phyloP scores from a whole-genome alignment of 2,329 filamentous ascomycete genomes.

The Samsoniella hepiali region DNA sequence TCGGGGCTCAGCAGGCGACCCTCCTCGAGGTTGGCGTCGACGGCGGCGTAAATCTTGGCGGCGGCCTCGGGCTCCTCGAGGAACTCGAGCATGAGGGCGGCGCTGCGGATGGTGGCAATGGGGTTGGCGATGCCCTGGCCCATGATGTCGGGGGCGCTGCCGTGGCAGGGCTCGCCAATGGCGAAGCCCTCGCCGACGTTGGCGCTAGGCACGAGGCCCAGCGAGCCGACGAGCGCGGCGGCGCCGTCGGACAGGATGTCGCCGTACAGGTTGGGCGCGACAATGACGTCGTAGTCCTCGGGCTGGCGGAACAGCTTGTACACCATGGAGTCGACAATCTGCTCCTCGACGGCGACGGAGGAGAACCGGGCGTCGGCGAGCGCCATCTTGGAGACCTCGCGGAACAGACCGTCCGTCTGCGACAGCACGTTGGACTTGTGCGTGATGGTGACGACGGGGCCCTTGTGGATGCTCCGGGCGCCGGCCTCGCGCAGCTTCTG shows the following conservation, averaged over 20 bases:
- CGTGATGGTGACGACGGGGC: constrained; percentile 86
- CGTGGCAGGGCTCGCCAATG: constrained; percentile 97
- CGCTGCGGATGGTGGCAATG: constrained; percentile 87
- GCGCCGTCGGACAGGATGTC: constrained; percentile 96
- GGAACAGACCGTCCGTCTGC: constrained; percentile 95
- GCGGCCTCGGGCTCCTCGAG: constrained; percentile 83
- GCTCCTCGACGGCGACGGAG: constrained; percentile 76
- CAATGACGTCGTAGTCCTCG: constrained; percentile 92
- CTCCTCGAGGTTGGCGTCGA: constrained; percentile 85
- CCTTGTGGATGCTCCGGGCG: constrained; percentile 50
- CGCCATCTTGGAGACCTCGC: constrained; percentile 70
- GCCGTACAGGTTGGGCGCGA: constrained; percentile 95
- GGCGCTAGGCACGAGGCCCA: constrained; percentile 89
- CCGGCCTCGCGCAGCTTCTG: constrained; percentile 70
- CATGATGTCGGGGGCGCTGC: constrained; percentile 92
- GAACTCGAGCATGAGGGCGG: constrained; percentile 95
- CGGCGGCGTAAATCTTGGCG: constrained; percentile 83
- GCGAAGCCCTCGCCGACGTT: constrained; percentile 94
- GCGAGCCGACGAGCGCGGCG: constrained; percentile 84
- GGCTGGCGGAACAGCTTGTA: constrained; percentile 99
- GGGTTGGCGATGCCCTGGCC: constrained; percentile 88
- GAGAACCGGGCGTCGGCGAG: constrained; percentile 64
- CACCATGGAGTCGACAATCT: constrained; percentile 99
- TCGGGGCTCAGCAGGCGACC: constrained; percentile 82
- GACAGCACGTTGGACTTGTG: constrained; percentile 98